A percentile compares a stretch with the other conserved stretches of the same genome.
These are phyloP conservation scores for Melaleuca quinquenervia DNA, from an alignment of 345 rosid species.

Conservation along the genomic window DNA sequence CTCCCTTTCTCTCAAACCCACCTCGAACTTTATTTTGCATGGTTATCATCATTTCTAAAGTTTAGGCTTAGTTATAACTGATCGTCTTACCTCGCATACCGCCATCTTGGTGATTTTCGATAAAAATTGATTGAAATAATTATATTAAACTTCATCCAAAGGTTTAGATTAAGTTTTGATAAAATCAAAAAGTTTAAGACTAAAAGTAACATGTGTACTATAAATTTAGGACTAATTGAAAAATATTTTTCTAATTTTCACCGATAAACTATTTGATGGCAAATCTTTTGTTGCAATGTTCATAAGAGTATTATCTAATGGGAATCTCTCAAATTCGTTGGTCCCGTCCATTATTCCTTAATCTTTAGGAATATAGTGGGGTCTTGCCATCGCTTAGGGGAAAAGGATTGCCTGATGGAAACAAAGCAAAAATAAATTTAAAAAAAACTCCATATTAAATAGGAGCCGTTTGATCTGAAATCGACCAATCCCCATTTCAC, in stretches of 20 bases:
- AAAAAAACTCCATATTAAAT: too few relatives aligned
- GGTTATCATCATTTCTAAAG: neutral
- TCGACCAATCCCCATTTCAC: too few relatives aligned
- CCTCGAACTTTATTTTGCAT: neutral
- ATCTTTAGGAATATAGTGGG: neutral
- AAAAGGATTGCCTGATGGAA: too few relatives aligned
- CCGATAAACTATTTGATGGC: neutral
- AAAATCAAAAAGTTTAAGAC: neutral
- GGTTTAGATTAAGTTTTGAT: too few relatives aligned
- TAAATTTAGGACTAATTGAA: neutral
- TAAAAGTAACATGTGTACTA: neutral
- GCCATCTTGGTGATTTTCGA: rapidly evolving
- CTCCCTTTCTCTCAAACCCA: neutral
- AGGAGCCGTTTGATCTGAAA: too few relatives aligned
- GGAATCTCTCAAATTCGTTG: neutral
- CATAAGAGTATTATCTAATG: neutral
- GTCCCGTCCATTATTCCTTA: neutral
- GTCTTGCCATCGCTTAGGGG: neutral
- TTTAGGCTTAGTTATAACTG: rapidly evolving
- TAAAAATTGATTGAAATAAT: neutral
- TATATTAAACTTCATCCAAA: neutral
- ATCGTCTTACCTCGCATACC: rapidly evolving
- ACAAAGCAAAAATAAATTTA: too few relatives aligned
- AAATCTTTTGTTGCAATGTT: neutral
- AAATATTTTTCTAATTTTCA: neutral